A percentile compares a stretch with the other conserved stretches of the same genome.
Conservation (phyloP, 345 rosid genomes). For the Arabis hirsuta region DNA sequence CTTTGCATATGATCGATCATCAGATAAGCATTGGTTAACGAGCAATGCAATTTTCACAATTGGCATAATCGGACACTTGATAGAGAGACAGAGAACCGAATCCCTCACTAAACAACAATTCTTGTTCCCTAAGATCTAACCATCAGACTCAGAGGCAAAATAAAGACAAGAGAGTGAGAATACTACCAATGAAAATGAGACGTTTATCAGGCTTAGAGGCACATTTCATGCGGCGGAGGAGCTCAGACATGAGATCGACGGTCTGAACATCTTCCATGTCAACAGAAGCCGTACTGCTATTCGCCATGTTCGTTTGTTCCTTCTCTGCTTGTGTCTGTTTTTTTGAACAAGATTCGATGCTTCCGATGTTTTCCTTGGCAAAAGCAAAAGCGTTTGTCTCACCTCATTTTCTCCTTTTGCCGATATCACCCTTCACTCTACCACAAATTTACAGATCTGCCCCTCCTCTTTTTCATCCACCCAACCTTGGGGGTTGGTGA, state of each 20-base stretch:
- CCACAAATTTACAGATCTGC: not conserved
- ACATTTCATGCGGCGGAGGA: slow-evolving; percentile 95
- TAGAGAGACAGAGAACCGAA: not conserved
- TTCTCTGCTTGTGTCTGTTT: not conserved
- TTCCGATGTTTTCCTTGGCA: slow-evolving; percentile 9
- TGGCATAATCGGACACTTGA: too few species aligned
- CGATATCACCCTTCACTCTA: slow-evolving; percentile 15
- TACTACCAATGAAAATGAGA: slow-evolving; percentile 82
- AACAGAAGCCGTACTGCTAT: slow-evolving; percentile 43
- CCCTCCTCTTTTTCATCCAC: too few species aligned
- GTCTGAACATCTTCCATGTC: slow-evolving; percentile 86
- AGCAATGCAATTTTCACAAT: not conserved
- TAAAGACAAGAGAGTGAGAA: not conserved
- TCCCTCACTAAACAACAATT: not conserved
- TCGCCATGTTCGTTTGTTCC: slow-evolving; percentile 52
- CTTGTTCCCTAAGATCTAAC: not conserved
- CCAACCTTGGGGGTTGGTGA: slow-evolving; percentile 33
- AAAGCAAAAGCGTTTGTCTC: slow-evolving; percentile 3
- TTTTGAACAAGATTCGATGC: slow-evolving; percentile 29
- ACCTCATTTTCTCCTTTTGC: too few species aligned
- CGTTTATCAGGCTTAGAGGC: slow-evolving; percentile 89
- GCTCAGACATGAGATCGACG: slow-evolving; percentile 82
- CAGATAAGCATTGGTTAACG: not conserved
- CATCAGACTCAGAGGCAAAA: too few species aligned
- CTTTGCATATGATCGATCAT: not conserved